Base-by-base conservation (phyloP, 129 eudicot species). In the Solidago caesia region DNA sequence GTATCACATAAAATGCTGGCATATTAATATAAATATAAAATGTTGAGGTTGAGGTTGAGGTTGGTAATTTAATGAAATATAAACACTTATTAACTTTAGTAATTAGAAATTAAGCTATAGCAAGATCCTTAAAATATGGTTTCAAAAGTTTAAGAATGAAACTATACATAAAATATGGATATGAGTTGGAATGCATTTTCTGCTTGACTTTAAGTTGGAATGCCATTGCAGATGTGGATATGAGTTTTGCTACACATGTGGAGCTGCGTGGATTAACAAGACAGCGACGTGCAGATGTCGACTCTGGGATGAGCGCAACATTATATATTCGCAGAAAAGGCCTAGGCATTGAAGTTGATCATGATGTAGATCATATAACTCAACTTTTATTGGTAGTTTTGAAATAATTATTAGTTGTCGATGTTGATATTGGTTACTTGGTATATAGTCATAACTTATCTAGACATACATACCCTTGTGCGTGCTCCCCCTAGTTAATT, bases 161-260 rank as follows among this genome's bases (percentile, higher is more conserved):
- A 21, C 21, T 21, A 21, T 21, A 21, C 21, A 21, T 21, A 21
- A 21, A 21, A 21, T 21, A 21, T 21, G 21, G 21, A 21, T 21
- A 33, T 33, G 39, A 1, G 39, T 33, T 33, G 59, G 16, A 1
- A 53, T 12, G 11, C 45, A 61, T 61, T 57, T 71, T 53, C 55
- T 72, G 55, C 67, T 73, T 27, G 68, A 12, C 63, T 48, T 12
- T 63, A 74, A 74, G 16, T 33, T 73, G 33, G 69, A 60, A 49
- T 74, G 49, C 3, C 64, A 48, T 47, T 64, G 81, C 76, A 90
- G 96, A 79, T 91, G 97, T 74, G 95, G 95, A 12, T 71, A 82
- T 58, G 85, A 91, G 80, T 91, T 91, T 55, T 88, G 97, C 81
- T 90, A 91, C 56, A 75, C 72, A 1, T 91, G 97, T 79, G 97